A percentile compares a stretch with the other conserved stretches of the same genome.
These are phyloP conservation scores for Zymoseptoria crescenta DNA, from an alignment of 2,329 filamentous ascomycete species.

Conservation along the genomic window DNA sequence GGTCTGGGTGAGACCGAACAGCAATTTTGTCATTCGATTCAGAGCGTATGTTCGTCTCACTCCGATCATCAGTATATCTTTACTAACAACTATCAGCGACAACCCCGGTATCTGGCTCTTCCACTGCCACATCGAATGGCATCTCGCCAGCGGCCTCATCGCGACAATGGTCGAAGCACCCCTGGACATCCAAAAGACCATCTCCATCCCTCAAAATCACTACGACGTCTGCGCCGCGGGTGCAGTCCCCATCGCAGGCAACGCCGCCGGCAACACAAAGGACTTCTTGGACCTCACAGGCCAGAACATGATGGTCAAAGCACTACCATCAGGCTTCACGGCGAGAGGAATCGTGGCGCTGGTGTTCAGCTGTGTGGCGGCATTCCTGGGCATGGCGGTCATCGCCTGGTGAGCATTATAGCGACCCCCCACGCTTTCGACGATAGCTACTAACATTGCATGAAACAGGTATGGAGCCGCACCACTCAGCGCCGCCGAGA, in stretches of 20 bases:
- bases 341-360: slow-evolving; percentile 64
- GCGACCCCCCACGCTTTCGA: not conserved
- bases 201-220: slow-evolving; percentile 57
- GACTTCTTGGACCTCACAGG: slow-evolving; percentile 57
- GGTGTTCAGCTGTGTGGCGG: slow-evolving; percentile 62
- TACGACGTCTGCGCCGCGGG: slow-evolving; percentile 50
- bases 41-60: slow-evolving; percentile 27
- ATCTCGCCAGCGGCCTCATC: slow-evolving; percentile 45
- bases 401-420: slow-evolving; percentile 56
- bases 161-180: slow-evolving; percentile 47
- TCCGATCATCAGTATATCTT: slow-evolving; percentile 39
- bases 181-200: slow-evolving; percentile 50
- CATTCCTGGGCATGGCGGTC: slow-evolving; percentile 58
- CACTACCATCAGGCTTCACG: slow-evolving; percentile 63
- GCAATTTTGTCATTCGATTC: slow-evolving; percentile 50
- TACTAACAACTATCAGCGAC: not conserved
- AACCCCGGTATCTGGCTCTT: slow-evolving; percentile 38
- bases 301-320: slow-evolving; percentile 48
- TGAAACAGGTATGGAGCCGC: slow-evolving; percentile 29
- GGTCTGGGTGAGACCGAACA: slow-evolving; percentile 46
- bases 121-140: slow-evolving; percentile 43
- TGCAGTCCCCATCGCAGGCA: slow-evolving; percentile 51
- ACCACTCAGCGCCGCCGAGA: slow-evolving; percentile 21
- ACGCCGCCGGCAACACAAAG: slow-evolving; percentile 64
- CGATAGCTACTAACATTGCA: not conserved